Evolutionary conservation across 345 rosid genomes (phyloP), one percentile per base, ranked within the genome.

Genomic region (Lepidium didymum): DNA sequence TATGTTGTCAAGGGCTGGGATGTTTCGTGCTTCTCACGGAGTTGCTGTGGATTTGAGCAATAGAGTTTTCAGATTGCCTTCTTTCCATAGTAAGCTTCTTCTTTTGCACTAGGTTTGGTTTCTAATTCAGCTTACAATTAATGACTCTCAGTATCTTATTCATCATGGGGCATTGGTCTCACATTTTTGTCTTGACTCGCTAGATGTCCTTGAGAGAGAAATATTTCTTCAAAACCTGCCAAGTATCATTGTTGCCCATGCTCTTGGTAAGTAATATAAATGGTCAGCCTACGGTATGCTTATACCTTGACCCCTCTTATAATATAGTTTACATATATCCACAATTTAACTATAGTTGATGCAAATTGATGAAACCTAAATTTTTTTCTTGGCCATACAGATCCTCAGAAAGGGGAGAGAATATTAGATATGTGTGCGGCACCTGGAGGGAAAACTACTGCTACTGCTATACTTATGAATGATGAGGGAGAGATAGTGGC

Each of bases 351-450:
- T 46, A n/a, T 33, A n/a, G 37, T 64, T 27, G 64, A 72, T 45
- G 5, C n/a, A n/a, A 15, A 31, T 13, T 18, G 19, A 40, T 3
- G 56, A 46, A 10, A 44, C 31, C 18, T 54, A 15, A 65, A 25
- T 21, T 60, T 25, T 59, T 72, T 2, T 70, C 59, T 69, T 77
- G 58, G 75, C 4, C 10, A 0, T 34, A 14, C 75, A 89, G 99
- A 94, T 87, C 99, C 99, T 84, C 90, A 85, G 40, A 89, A 68
- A 75, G 99, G 99, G 63, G 99, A 94, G 75, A 81, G 90, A 38
- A 74, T 94, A 76, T 72, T 94, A 72, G 99, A 94, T 80, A 94
- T 91, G 99, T 94, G 99, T 68, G 99, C 99, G 51, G 97, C 97
- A 40, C 99, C 97, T 0, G 99, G 99, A 70, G 99, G 99, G 59